Conservation (phyloP, 192 early-diverging fungal species). For the Irineochytrium annulatum region DNA sequence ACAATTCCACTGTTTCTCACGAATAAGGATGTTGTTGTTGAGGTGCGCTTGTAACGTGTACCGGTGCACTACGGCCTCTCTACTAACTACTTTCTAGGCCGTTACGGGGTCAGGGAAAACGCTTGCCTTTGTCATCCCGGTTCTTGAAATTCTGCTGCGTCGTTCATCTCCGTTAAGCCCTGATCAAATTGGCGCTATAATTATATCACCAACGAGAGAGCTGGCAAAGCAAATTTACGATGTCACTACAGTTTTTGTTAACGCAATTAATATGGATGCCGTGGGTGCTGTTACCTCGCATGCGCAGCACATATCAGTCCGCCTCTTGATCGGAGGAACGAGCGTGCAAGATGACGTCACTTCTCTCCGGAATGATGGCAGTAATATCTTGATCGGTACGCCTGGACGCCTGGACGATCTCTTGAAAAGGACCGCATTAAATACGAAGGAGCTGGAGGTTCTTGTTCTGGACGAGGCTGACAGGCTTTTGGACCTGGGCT, state of each 20-base stretch:
- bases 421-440: constrained; percentile 46
- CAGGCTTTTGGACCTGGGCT: constrained; percentile 5
- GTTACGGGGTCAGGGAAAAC: constrained; percentile 98
- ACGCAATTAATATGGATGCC: constrained; percentile 9
- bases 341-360: constrained; percentile 60
- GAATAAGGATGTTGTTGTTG: constrained; percentile 94
- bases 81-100: constrained; percentile 49
- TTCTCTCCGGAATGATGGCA: constrained; percentile 57
- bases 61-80: neutral
- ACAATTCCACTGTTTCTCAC: constrained; percentile 89
- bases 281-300: neutral
- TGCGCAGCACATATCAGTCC: constrained; percentile 19
- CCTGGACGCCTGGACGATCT: constrained; percentile 87
- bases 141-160: constrained; percentile 78
- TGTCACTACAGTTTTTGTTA: constrained; percentile 59
- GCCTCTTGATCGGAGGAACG: constrained; percentile 73
- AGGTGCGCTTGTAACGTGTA: constrained; percentile 40
- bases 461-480: constrained; percentile 95
- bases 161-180: constrained; percentile 57
- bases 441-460: constrained; percentile 77
- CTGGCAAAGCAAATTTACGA: constrained; percentile 80
- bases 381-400: constrained; percentile 85
- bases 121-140: constrained; percentile 83
- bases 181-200: constrained; percentile 78
- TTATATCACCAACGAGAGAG: constrained; percentile 89